Evolutionary conservation across 1,139 yeast species (phyloP).

Genomic region (Taiozyma sp.): DNA sequence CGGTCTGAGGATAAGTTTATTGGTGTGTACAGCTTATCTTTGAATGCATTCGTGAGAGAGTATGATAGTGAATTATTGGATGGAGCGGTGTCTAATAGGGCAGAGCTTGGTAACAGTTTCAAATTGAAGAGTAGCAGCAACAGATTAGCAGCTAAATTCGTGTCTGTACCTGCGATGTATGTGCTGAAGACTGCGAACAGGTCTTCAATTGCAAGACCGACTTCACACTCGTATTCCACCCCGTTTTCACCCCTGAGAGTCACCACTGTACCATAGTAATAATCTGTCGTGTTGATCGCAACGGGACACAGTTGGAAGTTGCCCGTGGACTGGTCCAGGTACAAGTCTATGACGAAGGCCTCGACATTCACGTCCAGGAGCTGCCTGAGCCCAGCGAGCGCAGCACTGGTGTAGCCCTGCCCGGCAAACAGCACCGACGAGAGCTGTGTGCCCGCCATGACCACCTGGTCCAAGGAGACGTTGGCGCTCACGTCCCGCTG

Average conservation of each 20-base stretch:
- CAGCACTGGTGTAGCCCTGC: conserved; percentile 42
- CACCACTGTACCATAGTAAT: background rate
- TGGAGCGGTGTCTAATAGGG: background rate
- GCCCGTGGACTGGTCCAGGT: conserved; percentile 48
- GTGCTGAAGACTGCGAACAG: conserved; percentile 33
- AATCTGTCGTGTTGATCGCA: conserved; percentile 5
- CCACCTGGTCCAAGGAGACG: conserved; percentile 51
- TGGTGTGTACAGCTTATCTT: conserved; percentile 31
- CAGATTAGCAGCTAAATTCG: conserved; percentile 48
- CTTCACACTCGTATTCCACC: conserved; percentile 31
- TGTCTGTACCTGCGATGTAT: conserved; percentile 45
- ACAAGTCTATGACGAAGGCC: conserved; percentile 53
- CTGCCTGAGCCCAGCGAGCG: conserved; percentile 34
- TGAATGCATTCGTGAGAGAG: conserved; percentile 15
- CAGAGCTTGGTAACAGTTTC: background rate
- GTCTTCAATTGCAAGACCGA: conserved; percentile 36
- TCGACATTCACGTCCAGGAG: conserved; percentile 48
- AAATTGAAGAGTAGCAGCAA: conserved; percentile 49
- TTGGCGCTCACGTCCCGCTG: conserved; percentile 64
- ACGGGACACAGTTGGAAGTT: conserved; percentile 73
- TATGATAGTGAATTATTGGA: conserved; percentile 17
- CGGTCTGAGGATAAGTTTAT: conserved; percentile 24
- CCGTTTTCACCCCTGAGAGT: conserved; percentile 2
- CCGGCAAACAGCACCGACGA: conserved; percentile 43
- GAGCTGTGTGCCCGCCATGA: conserved; percentile 55